phyloP scores from a whole-genome alignment of 2,329 filamentous ascomycete species.

The Pseudogymnoascus sp. region DNA sequence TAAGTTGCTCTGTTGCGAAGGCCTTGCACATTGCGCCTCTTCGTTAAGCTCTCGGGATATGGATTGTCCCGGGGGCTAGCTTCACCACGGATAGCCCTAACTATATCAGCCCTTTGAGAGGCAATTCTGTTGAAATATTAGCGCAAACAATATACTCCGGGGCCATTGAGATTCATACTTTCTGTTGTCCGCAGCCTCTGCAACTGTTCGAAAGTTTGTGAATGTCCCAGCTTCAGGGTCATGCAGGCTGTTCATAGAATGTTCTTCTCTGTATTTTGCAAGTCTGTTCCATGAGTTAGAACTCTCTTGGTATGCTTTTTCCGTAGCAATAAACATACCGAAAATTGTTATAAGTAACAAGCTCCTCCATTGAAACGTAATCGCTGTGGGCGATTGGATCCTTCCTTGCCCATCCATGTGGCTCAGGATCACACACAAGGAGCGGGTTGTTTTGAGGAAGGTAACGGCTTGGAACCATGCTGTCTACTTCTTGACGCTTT shows the following conservation, averaged over 20 bases:
- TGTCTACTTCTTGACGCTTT: neutral
- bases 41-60: neutral
- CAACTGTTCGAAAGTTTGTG: neutral
- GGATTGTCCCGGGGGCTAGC: neutral
- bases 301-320: too few species aligned
- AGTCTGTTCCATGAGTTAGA: neutral
- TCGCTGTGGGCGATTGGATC: neutral
- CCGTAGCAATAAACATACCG: neutral
- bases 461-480: neutral
- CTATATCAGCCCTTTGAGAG: neutral
- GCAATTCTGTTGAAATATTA: neutral
- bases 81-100: neutral
- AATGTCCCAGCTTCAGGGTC: neutral
- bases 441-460: neutral
- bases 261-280: conserved; percentile 3
- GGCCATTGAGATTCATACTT: neutral
- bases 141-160: neutral
- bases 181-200: neutral
- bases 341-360: conserved; percentile 8
- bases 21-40: conserved; percentile 5
- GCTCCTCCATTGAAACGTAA: conserved; percentile 6
- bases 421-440: neutral
- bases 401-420: conserved; percentile 4
- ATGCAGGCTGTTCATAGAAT: neutral
- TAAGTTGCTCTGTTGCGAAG: neutral